Base-by-base conservation (phyloP, 139 green algal species). In the Chlorella sp. region DNA sequence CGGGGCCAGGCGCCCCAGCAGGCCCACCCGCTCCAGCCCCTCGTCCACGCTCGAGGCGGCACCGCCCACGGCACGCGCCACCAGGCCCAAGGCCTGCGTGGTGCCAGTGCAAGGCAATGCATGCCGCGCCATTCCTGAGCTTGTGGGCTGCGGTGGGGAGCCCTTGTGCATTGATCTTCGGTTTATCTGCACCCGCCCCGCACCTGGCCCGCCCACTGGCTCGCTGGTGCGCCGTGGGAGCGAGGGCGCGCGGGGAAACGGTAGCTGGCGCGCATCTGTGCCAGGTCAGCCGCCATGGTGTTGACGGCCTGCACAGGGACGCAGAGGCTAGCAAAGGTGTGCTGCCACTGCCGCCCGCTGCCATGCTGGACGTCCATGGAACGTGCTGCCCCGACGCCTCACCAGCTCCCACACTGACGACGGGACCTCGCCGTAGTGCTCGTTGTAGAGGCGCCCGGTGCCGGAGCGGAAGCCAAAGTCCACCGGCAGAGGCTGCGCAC, bases 401-500 rank as follows among this genome's bases (percentile, higher is more conserved):
- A 93, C 88, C 82, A 96, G 80, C 62, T 80, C 73, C 36, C 83
- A 82, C 0, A 88, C 79, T 50, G 71, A 86, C 17, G 76, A 81
- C 2, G 91, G 91, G 24, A 95, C 83, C 35, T 91, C 85, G 2
- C 91, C 92, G 49, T 93, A 92, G n/a, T 82, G 75, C n/a, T 89
- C 84, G 55, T 94, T 79, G 70, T 97, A 96, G 49, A 97, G 75
- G 10, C 91, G 74, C 6, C 86, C 87, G 29, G 83, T 62, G n/a
- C 91, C 91, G 1, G 88, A 89, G 23, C 92, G 80, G 82, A 97
- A 97, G 62, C 92, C 91, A 63, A 95, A 96, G 71, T 96, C 91
- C 22, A 80, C 86, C 36, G 82, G 82, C 88, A 96, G 92, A 29
- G 79, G 70, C 35, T 74, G 75, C 55, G 17, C 42, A 55, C n/a